Evolutionary conservation across 2,329 filamentous ascomycete species (phyloP).

Genomic region (Rhinocladiella mackenziei): DNA sequence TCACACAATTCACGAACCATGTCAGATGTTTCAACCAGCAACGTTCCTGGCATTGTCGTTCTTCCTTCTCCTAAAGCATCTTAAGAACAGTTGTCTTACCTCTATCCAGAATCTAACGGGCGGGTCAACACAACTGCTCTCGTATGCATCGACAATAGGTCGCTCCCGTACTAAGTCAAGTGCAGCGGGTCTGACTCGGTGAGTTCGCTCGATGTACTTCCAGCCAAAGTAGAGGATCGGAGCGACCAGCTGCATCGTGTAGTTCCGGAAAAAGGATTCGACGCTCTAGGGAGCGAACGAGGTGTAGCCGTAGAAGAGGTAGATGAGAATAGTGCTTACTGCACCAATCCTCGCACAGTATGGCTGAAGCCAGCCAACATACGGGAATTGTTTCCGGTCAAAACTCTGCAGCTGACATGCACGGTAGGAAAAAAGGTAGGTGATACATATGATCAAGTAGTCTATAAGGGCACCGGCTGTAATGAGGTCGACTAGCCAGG

Average conservation of each 20-base stretch:
- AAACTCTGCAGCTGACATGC: constrained; percentile 50
- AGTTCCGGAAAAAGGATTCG: constrained; percentile 50
- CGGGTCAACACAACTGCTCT: constrained; percentile 48
- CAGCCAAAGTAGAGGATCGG: constrained; percentile 55
- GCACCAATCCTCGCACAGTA: constrained; percentile 64
- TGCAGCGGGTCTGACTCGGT: constrained; percentile 51
- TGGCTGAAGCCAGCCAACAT: constrained; percentile 63
- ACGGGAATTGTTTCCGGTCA: constrained; percentile 54
- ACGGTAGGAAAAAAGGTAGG: constrained; percentile 52
- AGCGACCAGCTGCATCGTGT: constrained; percentile 55
- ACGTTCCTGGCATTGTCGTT: no score
- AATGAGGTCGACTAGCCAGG: constrained; percentile 63
- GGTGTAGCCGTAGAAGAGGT: constrained; percentile 49
- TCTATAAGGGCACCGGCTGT: constrained; percentile 61
- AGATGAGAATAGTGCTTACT: constrained; percentile 48
- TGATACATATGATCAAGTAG: constrained; percentile 52
- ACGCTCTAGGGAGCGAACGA: constrained; percentile 42
- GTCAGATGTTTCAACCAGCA: no score
- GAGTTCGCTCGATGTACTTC: constrained; percentile 61
- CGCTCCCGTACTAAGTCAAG: constrained; percentile 60
- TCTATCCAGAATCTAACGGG: constrained; percentile 55
- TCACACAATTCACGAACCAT: no score
- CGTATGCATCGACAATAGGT: constrained; percentile 57
- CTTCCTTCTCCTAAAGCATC: background rate
- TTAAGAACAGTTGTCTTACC: constrained; percentile 53